phyloP scores from a whole-genome alignment of 352 stramenopile species.

The Pythium phragmiticola region DNA sequence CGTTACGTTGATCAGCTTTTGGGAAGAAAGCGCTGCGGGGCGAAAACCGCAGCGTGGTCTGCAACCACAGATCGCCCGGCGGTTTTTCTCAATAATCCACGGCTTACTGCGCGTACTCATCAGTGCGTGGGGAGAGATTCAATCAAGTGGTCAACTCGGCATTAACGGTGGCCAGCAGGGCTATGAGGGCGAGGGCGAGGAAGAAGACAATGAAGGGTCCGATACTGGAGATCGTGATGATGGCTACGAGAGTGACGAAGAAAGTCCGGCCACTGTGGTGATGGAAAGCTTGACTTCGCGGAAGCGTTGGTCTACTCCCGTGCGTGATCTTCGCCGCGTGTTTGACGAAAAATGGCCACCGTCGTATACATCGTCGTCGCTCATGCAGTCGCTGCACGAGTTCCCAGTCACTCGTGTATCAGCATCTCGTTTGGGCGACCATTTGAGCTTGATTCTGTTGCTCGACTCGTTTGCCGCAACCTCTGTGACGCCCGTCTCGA shows the following conservation, averaged over 20 bases:
- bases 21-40: slow-evolving; percentile 72
- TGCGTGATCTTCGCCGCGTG: slow-evolving; percentile 44
- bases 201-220: slow-evolving; percentile 30
- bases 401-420: slow-evolving; percentile 48
- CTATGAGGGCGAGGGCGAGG: slow-evolving; percentile 23
- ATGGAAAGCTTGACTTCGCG: slow-evolving; percentile 47
- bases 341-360: slow-evolving; percentile 65
- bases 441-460: slow-evolving; percentile 75
- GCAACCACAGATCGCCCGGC: slow-evolving; percentile 68
- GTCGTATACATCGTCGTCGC: slow-evolving; percentile 38
- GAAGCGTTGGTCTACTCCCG: slow-evolving; percentile 44
- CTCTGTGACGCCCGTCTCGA: slow-evolving; percentile 63
- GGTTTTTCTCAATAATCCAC: slow-evolving; percentile 81
- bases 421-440: slow-evolving; percentile 43
- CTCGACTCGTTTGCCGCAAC: slow-evolving; percentile 80
- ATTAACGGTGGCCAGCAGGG: slow-evolving; percentile 10
- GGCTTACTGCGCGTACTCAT: slow-evolving; percentile 50
- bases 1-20: slow-evolving; percentile 78
- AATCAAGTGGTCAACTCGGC: background rate
- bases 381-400: slow-evolving; percentile 44
- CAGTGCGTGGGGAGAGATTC: slow-evolving; percentile 22
- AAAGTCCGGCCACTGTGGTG: slow-evolving; percentile 29
- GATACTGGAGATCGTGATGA: slow-evolving; percentile 30
- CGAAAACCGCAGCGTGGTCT: slow-evolving; percentile 66
- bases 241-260: slow-evolving; percentile 22